Base-by-base conservation (phyloP, 176 grass and related monocot species). In the Leersia perrieri region DNA sequence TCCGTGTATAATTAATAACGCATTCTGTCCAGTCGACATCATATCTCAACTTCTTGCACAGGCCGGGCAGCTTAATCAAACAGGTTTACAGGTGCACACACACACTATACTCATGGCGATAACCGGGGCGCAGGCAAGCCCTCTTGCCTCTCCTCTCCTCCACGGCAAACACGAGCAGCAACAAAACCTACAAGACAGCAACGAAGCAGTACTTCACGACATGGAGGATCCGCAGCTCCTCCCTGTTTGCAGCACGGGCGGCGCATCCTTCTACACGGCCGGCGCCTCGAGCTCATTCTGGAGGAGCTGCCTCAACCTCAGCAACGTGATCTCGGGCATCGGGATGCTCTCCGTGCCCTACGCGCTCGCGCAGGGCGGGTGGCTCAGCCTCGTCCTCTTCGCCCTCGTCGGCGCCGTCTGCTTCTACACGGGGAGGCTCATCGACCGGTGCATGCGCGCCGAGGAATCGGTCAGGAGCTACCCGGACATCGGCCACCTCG, bases 291-390 rank as follows among this genome's bases (percentile, higher is more conserved):
- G n/a, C n/a, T n/a, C n/a, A n/a, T n/a, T n/a, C 63, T 63, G 39
- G 13, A 83, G 89, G 60, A 94, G 86, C 49, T 91, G 89, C 38
- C 83, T 94, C 30, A 94, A 94, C 60, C 75, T 94, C 30, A 86
- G 70, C 74, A 91, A 94, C 51, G 80, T 90, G 7, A 81, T 94
- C 32, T 91, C 83, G 71, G 91, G 91, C 22, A 57, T 94, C 7
- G 88, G 91, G 28, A 41, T 94, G 61, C 40, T 94, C 10, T 94
- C 91, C 34, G 58, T 90, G 68, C 82, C 91, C 8, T 90, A 90
- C 55, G 85, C 88, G n/a, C 14, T 94, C 32, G 78, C 91, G 6
- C 77, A 86, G 68, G 91, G 88, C 60, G 88, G 88, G 28, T 94
- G 91, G 88, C 69, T 90, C 11, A 94, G 91, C 78, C 60, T 94